Conservation (phyloP, 805 yeast species). For the Yarrowia deformans region DNA sequence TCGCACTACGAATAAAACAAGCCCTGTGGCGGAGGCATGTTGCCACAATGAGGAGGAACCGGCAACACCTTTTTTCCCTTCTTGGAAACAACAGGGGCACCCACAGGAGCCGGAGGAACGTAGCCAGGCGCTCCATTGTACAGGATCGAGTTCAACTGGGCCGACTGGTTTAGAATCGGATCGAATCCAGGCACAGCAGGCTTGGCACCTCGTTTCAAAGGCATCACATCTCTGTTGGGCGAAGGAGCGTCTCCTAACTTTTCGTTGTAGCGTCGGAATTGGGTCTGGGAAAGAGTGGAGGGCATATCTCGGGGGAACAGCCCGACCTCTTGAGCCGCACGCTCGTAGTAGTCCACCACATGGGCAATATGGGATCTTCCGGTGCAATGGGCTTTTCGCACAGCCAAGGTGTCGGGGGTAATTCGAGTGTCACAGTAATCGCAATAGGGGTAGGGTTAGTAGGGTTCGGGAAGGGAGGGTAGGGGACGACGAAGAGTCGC, state of each 20-base stretch:
- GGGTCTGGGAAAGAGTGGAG: constrained; percentile 12
- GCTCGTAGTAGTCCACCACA: constrained; percentile 78
- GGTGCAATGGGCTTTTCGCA: constrained; percentile 75
- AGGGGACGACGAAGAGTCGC: background rate
- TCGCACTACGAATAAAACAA: background rate
- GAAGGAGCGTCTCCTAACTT: constrained; percentile 14
- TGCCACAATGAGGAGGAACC: constrained; percentile 25
- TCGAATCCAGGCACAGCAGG: constrained; percentile 42
- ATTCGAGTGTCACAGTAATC: constrained; percentile 79
- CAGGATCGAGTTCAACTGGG: constrained; percentile 9
- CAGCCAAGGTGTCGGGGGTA: constrained; percentile 89
- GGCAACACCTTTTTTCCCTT: constrained; percentile 32
- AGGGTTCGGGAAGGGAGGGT: background rate
- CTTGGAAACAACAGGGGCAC: background rate
- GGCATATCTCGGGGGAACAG: constrained; percentile 40
- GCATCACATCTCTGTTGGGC: constrained; percentile 32
- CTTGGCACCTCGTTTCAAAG: constrained; percentile 41
- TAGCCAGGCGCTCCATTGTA: constrained; percentile 17
- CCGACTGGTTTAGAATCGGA: constrained; percentile 11
- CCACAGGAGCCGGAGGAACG: background rate
- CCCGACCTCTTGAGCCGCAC: constrained; percentile 45
- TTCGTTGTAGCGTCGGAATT: constrained; percentile 7
- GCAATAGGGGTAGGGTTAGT: constrained; percentile 54
- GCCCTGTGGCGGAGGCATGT: constrained; percentile 15
- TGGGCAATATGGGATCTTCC: constrained; percentile 79